Conservation (phyloP, 108 stramenopile genomes). For the Cyclotella kingstonii region DNA sequence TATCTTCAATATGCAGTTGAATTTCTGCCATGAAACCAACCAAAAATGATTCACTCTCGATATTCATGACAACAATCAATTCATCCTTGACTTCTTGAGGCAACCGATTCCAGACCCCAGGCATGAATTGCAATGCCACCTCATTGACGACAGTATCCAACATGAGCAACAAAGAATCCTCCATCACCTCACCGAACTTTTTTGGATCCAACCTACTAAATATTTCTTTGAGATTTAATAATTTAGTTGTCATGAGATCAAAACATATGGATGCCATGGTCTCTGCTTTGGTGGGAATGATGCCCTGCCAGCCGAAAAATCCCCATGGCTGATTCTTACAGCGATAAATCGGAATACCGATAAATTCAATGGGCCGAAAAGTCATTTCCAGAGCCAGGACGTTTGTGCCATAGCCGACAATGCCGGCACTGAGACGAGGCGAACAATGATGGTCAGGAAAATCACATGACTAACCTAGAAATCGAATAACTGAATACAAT, state of each 20-base stretch:
- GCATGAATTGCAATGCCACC: slow-evolving; percentile 84
- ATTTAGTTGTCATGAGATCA: slow-evolving; percentile 86
- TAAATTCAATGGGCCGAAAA: slow-evolving; percentile 87
- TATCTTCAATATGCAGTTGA: slow-evolving; percentile 75
- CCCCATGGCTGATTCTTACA: slow-evolving; percentile 83
- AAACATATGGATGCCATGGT: slow-evolving; percentile 88
- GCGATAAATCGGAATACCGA: slow-evolving; percentile 75
- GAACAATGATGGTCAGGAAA: background rate
- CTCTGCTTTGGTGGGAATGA: slow-evolving; percentile 87
- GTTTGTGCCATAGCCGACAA: slow-evolving; percentile 87
- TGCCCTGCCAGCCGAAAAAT: slow-evolving; percentile 90
- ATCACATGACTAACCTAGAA: background rate
- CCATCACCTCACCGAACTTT: slow-evolving; percentile 69
- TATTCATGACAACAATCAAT: slow-evolving; percentile 68
- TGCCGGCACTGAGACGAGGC: slow-evolving; percentile 35
- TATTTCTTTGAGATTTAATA: slow-evolving; percentile 84
- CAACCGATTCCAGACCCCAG: slow-evolving; percentile 64
- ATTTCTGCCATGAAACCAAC: slow-evolving; percentile 78
- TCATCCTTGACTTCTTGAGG: slow-evolving; percentile 82
- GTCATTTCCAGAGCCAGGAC: slow-evolving; percentile 91
- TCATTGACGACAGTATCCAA: slow-evolving; percentile 84
- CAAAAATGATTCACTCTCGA: slow-evolving; percentile 66
- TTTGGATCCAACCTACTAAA: slow-evolving; percentile 82
- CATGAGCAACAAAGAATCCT: slow-evolving; percentile 65
- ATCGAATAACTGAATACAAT: background rate